A percentile compares a stretch with the other conserved stretches of the same genome.
phyloP scores from a whole-genome alignment of 495 filamentous ascomycete species.

The Aspergillus baeticus region DNA sequence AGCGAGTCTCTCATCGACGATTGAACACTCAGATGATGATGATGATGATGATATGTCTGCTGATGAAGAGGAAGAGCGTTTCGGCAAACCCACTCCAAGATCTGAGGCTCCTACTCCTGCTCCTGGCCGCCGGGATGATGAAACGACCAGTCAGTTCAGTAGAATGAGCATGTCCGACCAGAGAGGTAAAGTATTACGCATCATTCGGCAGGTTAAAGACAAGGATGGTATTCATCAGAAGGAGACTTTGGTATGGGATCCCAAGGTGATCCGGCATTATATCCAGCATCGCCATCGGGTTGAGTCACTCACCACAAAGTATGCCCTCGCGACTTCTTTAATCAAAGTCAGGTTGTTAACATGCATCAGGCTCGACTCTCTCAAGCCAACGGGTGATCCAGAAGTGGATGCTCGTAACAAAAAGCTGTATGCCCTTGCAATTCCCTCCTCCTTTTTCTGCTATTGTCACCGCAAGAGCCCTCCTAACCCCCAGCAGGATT shows the following conservation, averaged over 20 bases:
- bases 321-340: conserved; percentile 32
- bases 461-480: background rate
- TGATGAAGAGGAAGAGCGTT: conserved; percentile 58
- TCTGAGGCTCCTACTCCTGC: conserved; percentile 61
- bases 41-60: conserved; percentile 66
- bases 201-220: conserved; percentile 63
- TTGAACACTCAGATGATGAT: conserved; percentile 61
- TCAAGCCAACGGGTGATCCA: conserved; percentile 72
- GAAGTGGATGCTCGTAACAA: conserved; percentile 65
- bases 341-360: background rate
- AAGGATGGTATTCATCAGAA: conserved; percentile 60
- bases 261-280: conserved; percentile 70
- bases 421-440: conserved; percentile 37
- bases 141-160: conserved; percentile 84
- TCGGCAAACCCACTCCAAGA: conserved; percentile 59
- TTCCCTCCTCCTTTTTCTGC: conserved; percentile 4
- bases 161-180: conserved; percentile 68
- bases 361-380: conserved; percentile 49
- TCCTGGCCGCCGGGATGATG: conserved; percentile 61
- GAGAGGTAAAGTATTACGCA: conserved; percentile 70
- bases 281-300: conserved; percentile 48
- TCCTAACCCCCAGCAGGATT: conserved; percentile 47
- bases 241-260: conserved; percentile 66
- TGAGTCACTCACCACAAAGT: conserved; percentile 69
- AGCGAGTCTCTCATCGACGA: conserved; percentile 64